Percentiles rank a stretch among this genome's conserved stretches.
Conservation (phyloP, 805 yeast species). For the Komagataella kurtzmanii region DNA sequence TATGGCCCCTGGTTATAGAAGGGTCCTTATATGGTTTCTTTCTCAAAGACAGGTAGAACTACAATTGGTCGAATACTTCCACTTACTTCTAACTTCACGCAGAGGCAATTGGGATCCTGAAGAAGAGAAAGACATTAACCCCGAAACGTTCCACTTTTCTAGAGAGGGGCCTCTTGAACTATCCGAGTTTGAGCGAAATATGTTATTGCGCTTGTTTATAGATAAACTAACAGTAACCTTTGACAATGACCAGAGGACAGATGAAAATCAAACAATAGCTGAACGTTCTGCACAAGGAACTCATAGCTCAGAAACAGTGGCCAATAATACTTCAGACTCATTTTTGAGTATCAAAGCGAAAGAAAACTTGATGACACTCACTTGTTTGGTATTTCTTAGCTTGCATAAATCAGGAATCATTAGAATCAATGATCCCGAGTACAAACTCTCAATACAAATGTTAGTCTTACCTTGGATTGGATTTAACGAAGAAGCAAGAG, state of each 20-base stretch:
- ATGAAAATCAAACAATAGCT: constrained; percentile 3
- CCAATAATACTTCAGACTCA: background rate
- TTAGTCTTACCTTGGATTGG: constrained; percentile 56
- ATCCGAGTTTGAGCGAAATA: constrained; percentile 46
- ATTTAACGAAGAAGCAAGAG: constrained; percentile 46
- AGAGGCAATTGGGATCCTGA: constrained; percentile 29
- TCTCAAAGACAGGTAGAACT: constrained; percentile 48
- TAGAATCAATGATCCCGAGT: constrained; percentile 33
- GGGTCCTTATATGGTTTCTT: constrained; percentile 53
- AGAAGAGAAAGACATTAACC: constrained; percentile 2
- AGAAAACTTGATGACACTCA: background rate
- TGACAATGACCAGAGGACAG: constrained; percentile 5
- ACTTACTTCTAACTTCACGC: constrained; percentile 41
- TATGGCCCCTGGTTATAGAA: constrained; percentile 52
- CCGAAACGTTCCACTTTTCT: constrained; percentile 26
- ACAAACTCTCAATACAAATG: constrained; percentile 44
- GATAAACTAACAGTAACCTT: background rate
- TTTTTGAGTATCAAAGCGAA: background rate
- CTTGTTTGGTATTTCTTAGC: background rate
- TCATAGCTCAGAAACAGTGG: background rate
- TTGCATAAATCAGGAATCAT: constrained; percentile 20
- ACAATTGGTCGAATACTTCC: constrained; percentile 46
- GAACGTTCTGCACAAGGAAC: background rate
- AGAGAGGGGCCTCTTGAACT: constrained; percentile 41
- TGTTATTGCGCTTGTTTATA: constrained; percentile 61